Base-by-base conservation (phyloP, 805 yeast genomes). In the Saccharomycopsis fibuligera region DNA sequence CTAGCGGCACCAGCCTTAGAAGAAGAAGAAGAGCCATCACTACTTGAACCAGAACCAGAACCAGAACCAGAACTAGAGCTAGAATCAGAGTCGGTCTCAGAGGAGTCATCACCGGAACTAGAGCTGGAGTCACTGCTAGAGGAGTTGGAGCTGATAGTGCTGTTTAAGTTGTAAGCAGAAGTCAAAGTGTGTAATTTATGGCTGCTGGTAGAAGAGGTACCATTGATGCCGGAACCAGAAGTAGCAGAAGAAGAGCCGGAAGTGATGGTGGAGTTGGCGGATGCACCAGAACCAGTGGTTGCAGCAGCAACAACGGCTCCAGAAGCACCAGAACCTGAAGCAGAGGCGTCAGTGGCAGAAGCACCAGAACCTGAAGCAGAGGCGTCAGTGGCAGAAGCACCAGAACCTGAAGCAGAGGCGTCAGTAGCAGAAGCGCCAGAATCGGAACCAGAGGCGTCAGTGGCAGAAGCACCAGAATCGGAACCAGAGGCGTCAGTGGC, bases 1-100 rank as follows among this genome's bases (percentile, higher is more conserved):
- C 61, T 66, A 48, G 59, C 72, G 56, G 74, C 76, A 56, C 68
- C 75, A 68, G 69, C 74, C 53, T 64, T 61, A 67, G 56, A 68
- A 47, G 69, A 54, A 49, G 66, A 49, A 41, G 69, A 25, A 5
- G 35, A n/a, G n/a, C n/a, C n/a, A n/a, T n/a, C n/a, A 16, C 35
- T 21, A 17, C 37, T 24, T 16, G 47, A 48, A 25, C 16, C 35
- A 21, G 46, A 33, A 17, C 23, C 37, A 48, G 45, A 41, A 10
- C 35, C 36, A 37, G n/a, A n/a, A n/a, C 25, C 25, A 31, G 40
- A 29, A 36, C 24, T 16, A n/a, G 42, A 25, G 17, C 44, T 23
- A 37, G 44, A 23, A 33, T 8, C 35, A 35, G 41, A 23, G 40
- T 22, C 40, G n/a, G 49, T 22, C 2, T 25, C 44, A 30, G 35